Base-by-base conservation (phyloP, 208 protist genomes). In the Wallacemonas sp. region DNA sequence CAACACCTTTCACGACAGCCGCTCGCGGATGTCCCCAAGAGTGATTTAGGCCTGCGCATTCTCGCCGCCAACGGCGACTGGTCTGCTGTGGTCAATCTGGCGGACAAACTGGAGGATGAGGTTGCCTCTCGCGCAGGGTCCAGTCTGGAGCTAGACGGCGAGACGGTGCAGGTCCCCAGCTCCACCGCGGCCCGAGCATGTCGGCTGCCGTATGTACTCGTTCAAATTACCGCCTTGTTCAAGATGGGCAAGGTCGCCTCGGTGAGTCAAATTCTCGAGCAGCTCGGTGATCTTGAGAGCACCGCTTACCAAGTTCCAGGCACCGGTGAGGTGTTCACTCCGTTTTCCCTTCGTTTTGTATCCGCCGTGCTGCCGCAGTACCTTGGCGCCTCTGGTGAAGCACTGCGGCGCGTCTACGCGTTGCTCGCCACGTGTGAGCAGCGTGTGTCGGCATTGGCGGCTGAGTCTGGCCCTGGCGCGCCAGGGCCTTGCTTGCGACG, bases 291-390 rank as follows among this genome's bases (percentile, higher is more conserved):
- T 55, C 58, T 95, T 24, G 78, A 88, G 64, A 72, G 78, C 30
- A 47, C 19, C 12, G 63, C 72, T 27, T 91, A 84, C 62, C 59
- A 74, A 1, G 65, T 88, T 59, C 75, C 83, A 3, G 54, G 36
- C 31, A 91, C 79, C 24, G 39, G 56, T 1, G 78, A 89, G 58
- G 86, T 76, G 63, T 64, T 91, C 27, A 88, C 78, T 17, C 90
- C 90, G 14, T 96, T 96, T 74, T 96, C 90, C 0, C 70, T 96
- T 27, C 78, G 78, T 12, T 82, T 94, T 69, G 49, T 93, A 19
- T 62, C 72, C 0, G 87, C 86, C 15, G 55, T 91, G 41, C 42
- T 96, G 33, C 90, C 90, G 17, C 60, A 79, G 42, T 88, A 93
- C 45, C 62, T 77, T 6, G 81, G 80, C n/a, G 72, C 69, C 36